phyloP scores from a whole-genome alignment of 129 eudicot species.

The Flaveria bidentis region DNA sequence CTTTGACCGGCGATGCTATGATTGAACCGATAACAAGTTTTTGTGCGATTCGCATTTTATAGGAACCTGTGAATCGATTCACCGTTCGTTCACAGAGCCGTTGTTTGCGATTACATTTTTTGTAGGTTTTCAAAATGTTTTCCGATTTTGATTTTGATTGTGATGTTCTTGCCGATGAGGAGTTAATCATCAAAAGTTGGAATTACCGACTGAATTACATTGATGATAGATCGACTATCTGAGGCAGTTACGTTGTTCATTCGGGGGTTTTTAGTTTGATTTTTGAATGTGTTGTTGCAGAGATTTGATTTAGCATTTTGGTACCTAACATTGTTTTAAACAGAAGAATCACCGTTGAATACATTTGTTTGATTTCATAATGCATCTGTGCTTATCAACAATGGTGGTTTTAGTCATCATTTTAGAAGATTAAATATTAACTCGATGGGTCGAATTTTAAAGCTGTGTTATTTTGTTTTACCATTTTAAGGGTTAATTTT shows the following conservation, averaged over 20 bases:
- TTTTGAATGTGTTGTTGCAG: too few relatives aligned
- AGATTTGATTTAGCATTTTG: background rate
- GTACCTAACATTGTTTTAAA: background rate
- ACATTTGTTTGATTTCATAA: background rate
- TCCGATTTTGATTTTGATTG: too few relatives aligned
- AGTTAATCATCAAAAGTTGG: constrained; percentile 27
- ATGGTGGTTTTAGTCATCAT: too few relatives aligned
- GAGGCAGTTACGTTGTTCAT: constrained; percentile 13
- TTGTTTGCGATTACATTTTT: constrained; percentile 71
- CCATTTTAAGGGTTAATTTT: too few relatives aligned
- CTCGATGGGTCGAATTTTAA: too few relatives aligned
- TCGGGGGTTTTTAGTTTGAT: background rate
- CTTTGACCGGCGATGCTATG: constrained; percentile 80
- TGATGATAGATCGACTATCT: constrained; percentile 49
- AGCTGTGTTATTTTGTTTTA: too few relatives aligned
- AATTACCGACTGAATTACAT: constrained; percentile 45
- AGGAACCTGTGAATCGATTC: constrained; percentile 78
- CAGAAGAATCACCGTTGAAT: background rate
- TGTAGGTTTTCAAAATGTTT: too few relatives aligned
- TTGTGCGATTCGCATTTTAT: constrained; percentile 61
- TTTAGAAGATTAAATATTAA: too few relatives aligned
- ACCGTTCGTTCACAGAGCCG: constrained; percentile 84
- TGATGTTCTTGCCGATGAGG: constrained; percentile 26
- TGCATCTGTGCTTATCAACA: too few relatives aligned
- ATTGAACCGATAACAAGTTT: constrained; percentile 61